Percentiles rank a stretch among this genome's conserved stretches.
phyloP scores from a whole-genome alignment of 176 grass and related monocot species.

The Zoysia japonica region DNA sequence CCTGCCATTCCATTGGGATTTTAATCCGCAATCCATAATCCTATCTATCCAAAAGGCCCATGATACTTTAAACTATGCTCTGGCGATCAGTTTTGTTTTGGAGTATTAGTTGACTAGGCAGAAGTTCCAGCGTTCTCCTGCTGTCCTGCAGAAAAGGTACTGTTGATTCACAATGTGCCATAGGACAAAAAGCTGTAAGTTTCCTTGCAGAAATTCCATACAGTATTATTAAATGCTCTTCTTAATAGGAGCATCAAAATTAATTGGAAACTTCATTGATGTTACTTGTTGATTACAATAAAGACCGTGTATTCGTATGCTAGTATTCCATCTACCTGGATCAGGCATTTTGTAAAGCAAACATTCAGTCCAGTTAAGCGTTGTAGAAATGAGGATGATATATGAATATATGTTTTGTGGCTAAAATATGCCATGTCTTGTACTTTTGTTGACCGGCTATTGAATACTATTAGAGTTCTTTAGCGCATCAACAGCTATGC shows the following conservation, averaged over 20 bases:
- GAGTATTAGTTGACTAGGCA: neutral
- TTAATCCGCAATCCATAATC: too few relatives aligned
- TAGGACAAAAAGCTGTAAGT: neutral
- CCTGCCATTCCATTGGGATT: neutral
- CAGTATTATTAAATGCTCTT: too few relatives aligned
- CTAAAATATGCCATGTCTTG: neutral
- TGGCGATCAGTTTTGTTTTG: neutral
- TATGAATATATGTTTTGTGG: neutral
- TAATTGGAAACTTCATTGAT: neutral
- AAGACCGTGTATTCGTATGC: neutral
- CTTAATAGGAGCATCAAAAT: neutral
- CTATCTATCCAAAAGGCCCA: too few relatives aligned
- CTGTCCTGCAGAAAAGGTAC: too few relatives aligned
- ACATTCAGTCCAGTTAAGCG: constrained; percentile 1
- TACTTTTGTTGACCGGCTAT: neutral
- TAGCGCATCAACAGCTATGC: neutral
- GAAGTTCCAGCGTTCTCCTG: neutral
- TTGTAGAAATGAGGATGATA: neutral
- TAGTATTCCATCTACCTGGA: neutral
- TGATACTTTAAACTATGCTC: neutral
- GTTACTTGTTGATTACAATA: neutral
- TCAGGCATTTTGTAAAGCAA: neutral
- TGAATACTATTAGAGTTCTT: neutral
- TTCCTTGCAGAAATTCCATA: neutral
- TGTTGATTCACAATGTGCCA: neutral